Conservation (phyloP, 768 basidiomycete species). For the Tylopilus sp. region DNA sequence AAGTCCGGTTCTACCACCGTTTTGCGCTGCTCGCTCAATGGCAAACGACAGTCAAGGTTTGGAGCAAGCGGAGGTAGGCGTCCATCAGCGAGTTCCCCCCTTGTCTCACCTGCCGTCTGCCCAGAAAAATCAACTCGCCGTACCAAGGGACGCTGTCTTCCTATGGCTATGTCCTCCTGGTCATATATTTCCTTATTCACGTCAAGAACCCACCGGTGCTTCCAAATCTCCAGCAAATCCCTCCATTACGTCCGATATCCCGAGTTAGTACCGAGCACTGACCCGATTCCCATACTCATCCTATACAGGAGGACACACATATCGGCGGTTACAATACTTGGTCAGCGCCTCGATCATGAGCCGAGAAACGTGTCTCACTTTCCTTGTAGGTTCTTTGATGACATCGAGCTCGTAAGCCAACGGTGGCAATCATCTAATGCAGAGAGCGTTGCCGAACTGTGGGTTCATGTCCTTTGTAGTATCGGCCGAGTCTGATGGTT, state of each 20-base stretch:
- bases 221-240: conserved; percentile 94
- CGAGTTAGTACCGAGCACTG: conserved; percentile 44
- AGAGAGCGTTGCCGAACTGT: conserved; percentile 93
- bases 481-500: conserved; percentile 3
- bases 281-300: conserved; percentile 11
- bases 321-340: conserved; percentile 81
- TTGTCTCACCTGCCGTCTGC: conserved; percentile 1
- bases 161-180: conserved; percentile 96
- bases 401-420: conserved; percentile 86
- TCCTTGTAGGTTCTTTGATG: conserved; percentile 85
- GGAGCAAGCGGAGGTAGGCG: conserved; percentile 86
- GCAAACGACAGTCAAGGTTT: conserved; percentile 80
- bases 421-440: conserved; percentile 94
- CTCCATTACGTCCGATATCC: conserved; percentile 82
- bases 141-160: conserved; percentile 96
- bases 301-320: conserved; percentile 69
- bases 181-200: conserved; percentile 96
- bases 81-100: background rate
- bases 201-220: conserved; percentile 97
- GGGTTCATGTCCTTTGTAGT: conserved; percentile 27
- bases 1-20: conserved; percentile 40
- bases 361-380: conserved; percentile 8
- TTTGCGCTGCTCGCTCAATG: conserved; percentile 9
- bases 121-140: conserved; percentile 96
- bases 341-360: conserved; percentile 34